Evolutionary conservation across 1,284 basidiomycete species (phyloP).

Genomic region (Cutaneotrichosporon cutaneum): DNA sequence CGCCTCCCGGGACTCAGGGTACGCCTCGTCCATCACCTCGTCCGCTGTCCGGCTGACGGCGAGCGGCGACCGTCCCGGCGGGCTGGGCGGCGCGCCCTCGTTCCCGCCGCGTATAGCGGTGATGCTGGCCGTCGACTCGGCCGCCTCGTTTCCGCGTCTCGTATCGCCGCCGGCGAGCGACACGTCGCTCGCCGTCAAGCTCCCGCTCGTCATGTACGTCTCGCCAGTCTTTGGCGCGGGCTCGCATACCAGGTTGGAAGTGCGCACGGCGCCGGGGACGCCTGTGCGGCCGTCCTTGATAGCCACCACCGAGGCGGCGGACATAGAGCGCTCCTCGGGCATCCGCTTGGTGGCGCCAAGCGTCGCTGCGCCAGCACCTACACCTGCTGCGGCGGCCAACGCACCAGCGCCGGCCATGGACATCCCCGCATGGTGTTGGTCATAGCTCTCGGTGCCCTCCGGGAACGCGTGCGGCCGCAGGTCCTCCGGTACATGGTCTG

Average conservation of each 20-base stretch:
- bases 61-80: neutral
- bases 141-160: conserved; percentile 35
- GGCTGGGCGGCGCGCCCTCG: conserved; percentile 29
- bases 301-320: neutral
- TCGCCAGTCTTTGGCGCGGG: conserved; percentile 10
- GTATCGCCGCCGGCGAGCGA: conserved; percentile 15
- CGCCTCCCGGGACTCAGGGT: too few species aligned
- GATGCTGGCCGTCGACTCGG: conserved; percentile 36
- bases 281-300: conserved; percentile 2
- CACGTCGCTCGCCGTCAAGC: neutral
- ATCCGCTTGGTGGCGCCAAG: neutral
- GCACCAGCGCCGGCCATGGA: neutral
- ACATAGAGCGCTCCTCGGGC: conserved; percentile 1
- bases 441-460: neutral
- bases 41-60: neutral
- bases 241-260: neutral
- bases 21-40: neutral
- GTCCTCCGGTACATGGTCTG: neutral
- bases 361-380: neutral
- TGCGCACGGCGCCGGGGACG: neutral
- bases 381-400: neutral
- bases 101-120: conserved; percentile 47
- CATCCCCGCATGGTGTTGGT: neutral
- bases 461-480: neutral
- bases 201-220: neutral